Conservation (phyloP, 192 early-diverging fungal genomes). For the Entomortierella parvispora region DNA sequence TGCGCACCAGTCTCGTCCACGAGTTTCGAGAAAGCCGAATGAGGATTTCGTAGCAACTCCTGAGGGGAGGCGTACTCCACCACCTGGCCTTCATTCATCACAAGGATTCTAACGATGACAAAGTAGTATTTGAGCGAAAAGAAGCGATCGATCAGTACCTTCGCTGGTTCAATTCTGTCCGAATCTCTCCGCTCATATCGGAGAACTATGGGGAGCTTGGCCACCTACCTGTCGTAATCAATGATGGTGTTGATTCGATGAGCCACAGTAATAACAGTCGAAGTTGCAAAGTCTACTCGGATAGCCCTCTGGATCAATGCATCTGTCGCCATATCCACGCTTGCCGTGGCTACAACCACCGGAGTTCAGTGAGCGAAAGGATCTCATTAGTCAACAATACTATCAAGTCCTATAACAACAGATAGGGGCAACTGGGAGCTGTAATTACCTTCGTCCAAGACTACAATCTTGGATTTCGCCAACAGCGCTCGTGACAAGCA, state of each 20-base stretch:
- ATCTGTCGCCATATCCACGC: constrained; percentile 68
- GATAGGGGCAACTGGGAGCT: too few species aligned
- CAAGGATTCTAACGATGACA: constrained; percentile 58
- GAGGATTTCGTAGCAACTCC: constrained; percentile 59
- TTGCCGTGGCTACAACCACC: constrained; percentile 57
- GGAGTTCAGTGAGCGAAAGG: constrained; percentile 6
- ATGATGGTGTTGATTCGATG: constrained; percentile 77
- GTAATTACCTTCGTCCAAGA: constrained; percentile 88
- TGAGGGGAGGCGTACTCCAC: constrained; percentile 73
- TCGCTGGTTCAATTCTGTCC: too few species aligned
- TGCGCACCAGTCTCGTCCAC: constrained; percentile 7
- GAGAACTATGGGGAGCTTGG: too few species aligned
- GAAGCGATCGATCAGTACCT: background rate
- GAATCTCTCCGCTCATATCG: too few species aligned
- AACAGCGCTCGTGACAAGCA: constrained; percentile 70
- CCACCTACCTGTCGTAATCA: constrained; percentile 21
- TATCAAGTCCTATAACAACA: too few species aligned
- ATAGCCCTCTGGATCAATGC: constrained; percentile 71
- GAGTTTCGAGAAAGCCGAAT: constrained; percentile 51
- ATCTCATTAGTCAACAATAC: background rate
- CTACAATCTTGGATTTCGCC: constrained; percentile 71
- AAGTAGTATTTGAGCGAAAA: background rate
- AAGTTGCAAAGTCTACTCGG: constrained; percentile 57
- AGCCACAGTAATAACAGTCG: constrained; percentile 72
- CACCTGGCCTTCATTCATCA: constrained; percentile 75